Evolutionary conservation across 352 stramenopile species (phyloP).

Genomic region (Globisporangium iwayamae): DNA sequence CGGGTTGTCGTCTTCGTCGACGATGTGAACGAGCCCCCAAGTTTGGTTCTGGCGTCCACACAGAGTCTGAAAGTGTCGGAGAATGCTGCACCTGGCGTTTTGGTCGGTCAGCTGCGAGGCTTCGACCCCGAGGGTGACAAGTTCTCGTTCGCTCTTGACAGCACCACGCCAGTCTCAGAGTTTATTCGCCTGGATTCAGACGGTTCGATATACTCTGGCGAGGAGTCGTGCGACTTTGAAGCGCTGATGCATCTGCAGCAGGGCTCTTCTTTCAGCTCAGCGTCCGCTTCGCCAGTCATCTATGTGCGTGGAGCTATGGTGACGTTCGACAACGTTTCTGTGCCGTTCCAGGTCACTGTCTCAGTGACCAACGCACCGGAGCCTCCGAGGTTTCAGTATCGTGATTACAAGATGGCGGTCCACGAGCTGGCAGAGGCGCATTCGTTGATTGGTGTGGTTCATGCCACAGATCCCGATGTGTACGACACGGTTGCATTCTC

Average conservation of each 20-base stretch:
- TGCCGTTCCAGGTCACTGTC: constrained; percentile 7
- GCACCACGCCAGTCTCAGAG: constrained; percentile 24
- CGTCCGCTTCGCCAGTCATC: background rate
- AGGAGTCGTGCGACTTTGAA: constrained; percentile 10
- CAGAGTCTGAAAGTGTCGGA: constrained; percentile 29
- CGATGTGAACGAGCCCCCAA: constrained; percentile 45
- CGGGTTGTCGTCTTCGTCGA: constrained; percentile 41
- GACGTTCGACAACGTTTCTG: constrained; percentile 1
- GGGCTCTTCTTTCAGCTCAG: background rate
- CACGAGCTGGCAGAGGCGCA: constrained; percentile 35
- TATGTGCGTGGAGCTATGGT: constrained; percentile 3
- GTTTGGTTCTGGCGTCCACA: constrained; percentile 25
- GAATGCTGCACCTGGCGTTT: constrained; percentile 21
- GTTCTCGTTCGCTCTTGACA: constrained; percentile 33
- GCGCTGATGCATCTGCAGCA: constrained; percentile 5
- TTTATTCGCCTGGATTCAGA: constrained; percentile 7
- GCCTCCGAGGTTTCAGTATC: constrained; percentile 22
- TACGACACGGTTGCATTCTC: constrained; percentile 31
- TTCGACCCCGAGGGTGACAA: constrained; percentile 45
- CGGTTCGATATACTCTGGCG: constrained; percentile 8
- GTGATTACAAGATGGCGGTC: constrained; percentile 29
- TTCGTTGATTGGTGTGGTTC: constrained; percentile 34
- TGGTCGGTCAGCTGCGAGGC: constrained; percentile 34
- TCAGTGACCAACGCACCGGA: constrained; percentile 19
- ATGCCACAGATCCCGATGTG: constrained; percentile 34